Base-by-base conservation (phyloP, 805 yeast genomes). In the Yamadazyma sp. region DNA sequence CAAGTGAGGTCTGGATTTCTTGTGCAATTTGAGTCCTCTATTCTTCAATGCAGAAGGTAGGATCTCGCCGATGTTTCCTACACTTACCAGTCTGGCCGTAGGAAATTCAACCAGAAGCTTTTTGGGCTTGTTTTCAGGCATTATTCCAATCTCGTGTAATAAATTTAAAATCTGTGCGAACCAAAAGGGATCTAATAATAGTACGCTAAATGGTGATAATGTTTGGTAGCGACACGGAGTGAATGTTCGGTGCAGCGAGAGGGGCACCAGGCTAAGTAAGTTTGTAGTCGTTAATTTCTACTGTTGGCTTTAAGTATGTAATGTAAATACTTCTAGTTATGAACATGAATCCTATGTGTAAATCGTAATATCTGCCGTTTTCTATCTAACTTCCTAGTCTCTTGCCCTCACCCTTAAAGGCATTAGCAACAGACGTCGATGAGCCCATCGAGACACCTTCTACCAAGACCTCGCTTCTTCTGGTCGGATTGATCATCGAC, bases 331-430 rank as follows among this genome's bases (percentile, higher is more conserved):
- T n/a, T n/a, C n/a, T n/a, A n/a, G n/a, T n/a, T n/a, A n/a, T n/a
- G n/a, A n/a, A n/a, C n/a, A n/a, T n/a, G n/a, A n/a, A n/a, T n/a
- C n/a, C n/a, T n/a, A n/a, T n/a, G n/a, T n/a, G n/a, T n/a, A n/a
- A n/a, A n/a, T n/a, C n/a, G n/a, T n/a, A n/a, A n/a, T n/a, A n/a
- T n/a, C n/a, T n/a, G n/a, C n/a, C n/a, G n/a, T n/a, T n/a, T n/a
- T n/a, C n/a, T n/a, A n/a, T n/a, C n/a, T n/a, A 54, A 29, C 42
- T 54, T 12, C 70, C 70, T 46, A 66, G 53, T 30, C 70, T 50
- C 36, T 52, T 54, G 14, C 72, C 72, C 47, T 49, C 56, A 12
- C 71, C 72, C 37, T 47, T 45, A 45, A 67, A 67, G n/a, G n/a
- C n/a, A n/a, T n/a, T n/a, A n/a, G n/a, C n/a, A 10, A 15, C 31